phyloP scores from a whole-genome alignment of 164 flowering plant genomes.

The Saururus chinensis region DNA sequence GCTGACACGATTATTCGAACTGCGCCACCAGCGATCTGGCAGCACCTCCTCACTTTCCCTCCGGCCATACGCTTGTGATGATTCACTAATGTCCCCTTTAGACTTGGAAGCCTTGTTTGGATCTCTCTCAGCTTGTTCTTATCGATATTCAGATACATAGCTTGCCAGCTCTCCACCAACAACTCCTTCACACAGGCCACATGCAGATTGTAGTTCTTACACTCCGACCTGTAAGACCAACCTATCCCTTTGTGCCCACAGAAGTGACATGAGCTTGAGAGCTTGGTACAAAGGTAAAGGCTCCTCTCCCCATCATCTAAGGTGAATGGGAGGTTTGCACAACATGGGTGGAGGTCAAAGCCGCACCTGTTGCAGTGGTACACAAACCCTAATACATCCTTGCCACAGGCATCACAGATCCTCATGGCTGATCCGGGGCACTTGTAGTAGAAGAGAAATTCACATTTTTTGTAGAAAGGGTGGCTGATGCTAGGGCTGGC shows the following conservation, averaged over 20 bases:
- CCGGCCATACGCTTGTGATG: constrained; percentile 13
- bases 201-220: constrained; percentile 48
- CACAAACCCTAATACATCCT: constrained; percentile 35
- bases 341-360: constrained; percentile 61
- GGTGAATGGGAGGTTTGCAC: constrained; percentile 42
- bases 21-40: constrained; percentile 44
- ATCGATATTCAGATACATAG: constrained; percentile 33
- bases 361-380: constrained; percentile 50
- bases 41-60: constrained; percentile 29
- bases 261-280: constrained; percentile 29
- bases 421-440: constrained; percentile 35
- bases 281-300: constrained; percentile 29
- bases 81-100: constrained; percentile 21
- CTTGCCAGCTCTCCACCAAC: constrained; percentile 58
- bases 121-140: constrained; percentile 32
- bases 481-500: constrained; percentile 25
- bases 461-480: constrained; percentile 46
- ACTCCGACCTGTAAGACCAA: constrained; percentile 44
- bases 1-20: constrained; percentile 34
- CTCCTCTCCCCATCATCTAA: constrained; percentile 40
- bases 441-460: constrained; percentile 24
- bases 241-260: constrained; percentile 47
- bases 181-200: constrained; percentile 52
- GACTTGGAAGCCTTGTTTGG: constrained; percentile 35
- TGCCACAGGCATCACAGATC: constrained; percentile 40